Conservation (phyloP, 2,329 filamentous ascomycete genomes). For the Epichloe bromicola region DNA sequence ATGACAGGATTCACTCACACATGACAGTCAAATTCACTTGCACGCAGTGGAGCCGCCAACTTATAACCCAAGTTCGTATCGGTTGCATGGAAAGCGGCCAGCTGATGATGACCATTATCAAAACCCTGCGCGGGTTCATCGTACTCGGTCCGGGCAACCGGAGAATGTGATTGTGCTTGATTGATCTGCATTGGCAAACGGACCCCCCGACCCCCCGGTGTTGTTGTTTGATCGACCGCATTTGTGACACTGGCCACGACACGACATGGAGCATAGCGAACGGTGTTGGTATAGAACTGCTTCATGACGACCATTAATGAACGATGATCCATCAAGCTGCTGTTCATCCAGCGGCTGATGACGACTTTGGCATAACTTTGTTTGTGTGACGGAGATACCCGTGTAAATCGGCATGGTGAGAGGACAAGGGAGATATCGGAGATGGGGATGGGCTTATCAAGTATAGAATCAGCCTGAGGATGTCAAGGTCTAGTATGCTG, state of each 20-base stretch:
- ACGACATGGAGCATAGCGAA: conserved; percentile 3
- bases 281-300: conserved; percentile 6
- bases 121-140: not conserved
- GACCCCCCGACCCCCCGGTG: not conserved
- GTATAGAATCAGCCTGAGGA: not conserved
- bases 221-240: not conserved
- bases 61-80: not conserved
- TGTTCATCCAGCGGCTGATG: not conserved
- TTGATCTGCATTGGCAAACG: conserved; percentile 8
- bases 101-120: conserved; percentile 4
- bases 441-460: not conserved
- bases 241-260: not conserved
- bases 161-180: conserved; percentile 21
- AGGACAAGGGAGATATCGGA: not conserved
- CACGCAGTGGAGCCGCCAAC: not conserved
- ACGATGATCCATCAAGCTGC: not conserved
- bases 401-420: not conserved
- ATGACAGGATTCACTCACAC: not conserved
- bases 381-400: conserved; percentile 2
- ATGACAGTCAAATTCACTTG: not conserved
- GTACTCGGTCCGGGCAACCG: conserved; percentile 10
- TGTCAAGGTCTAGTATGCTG: not conserved
- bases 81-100: conserved; percentile 2
- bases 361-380: not conserved
- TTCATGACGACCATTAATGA: not conserved